phyloP scores from a whole-genome alignment of 1,284 basidiomycete species.

The Cronartium quercuum region DNA sequence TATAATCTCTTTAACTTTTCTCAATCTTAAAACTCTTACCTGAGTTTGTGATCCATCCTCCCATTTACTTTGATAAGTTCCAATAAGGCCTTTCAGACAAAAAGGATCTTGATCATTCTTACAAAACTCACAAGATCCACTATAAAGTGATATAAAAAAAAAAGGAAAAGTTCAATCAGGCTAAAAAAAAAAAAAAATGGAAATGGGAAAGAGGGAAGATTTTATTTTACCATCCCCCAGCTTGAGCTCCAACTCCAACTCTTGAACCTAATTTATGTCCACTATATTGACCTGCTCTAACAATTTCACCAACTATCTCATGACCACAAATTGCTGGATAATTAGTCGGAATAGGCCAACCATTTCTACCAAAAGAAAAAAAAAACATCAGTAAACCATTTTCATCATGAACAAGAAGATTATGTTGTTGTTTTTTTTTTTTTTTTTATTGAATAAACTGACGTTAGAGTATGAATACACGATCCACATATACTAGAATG shows the following conservation, averaged over 20 bases:
- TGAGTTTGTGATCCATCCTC: slow-evolving; percentile 8
- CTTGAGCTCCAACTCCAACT: slow-evolving; percentile 30
- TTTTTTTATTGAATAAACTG: neutral
- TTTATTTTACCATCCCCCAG: slow-evolving; percentile 15
- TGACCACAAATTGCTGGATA: slow-evolving; percentile 32
- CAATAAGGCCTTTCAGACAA: slow-evolving; percentile 17
- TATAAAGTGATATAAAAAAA: neutral
- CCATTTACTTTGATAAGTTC: slow-evolving; percentile 34
- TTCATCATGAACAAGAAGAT: neutral
- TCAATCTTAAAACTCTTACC: neutral
- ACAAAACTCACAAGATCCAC: slow-evolving; percentile 21
- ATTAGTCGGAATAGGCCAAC: slow-evolving; percentile 18
- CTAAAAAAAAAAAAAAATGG: neutral
- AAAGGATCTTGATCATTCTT: slow-evolving; percentile 8
- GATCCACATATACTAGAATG: slow-evolving; percentile 32
- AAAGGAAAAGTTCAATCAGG: neutral
- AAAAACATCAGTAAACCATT: neutral
- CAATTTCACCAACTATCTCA: slow-evolving; percentile 29
- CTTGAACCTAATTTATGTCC: slow-evolving; percentile 10
- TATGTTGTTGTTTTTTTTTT: neutral
- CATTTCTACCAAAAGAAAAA: slow-evolving; percentile 20
- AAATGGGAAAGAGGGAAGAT: neutral
- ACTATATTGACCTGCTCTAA: slow-evolving; percentile 13
- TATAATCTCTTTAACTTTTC: neutral
- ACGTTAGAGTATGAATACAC: slow-evolving; percentile 31